A percentile compares a stretch with the other conserved stretches of the same genome.
These are phyloP conservation scores for Monosporascus sp. DNA, from an alignment of 2,329 filamentous ascomycete species.

Conservation along the genomic window DNA sequence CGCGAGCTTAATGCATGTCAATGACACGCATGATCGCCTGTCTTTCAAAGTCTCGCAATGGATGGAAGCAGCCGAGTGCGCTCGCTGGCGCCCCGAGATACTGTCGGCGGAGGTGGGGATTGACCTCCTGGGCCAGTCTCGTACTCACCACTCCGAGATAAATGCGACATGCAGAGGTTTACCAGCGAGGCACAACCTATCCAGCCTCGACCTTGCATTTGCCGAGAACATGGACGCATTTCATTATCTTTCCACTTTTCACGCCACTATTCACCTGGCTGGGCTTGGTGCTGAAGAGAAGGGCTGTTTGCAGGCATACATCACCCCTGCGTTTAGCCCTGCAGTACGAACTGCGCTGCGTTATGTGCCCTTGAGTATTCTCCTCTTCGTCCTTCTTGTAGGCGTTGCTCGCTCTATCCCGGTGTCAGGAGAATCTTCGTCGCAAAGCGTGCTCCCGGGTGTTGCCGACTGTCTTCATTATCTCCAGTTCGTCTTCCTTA, in stretches of 20 bases:
- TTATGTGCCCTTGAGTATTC: constrained; percentile 9
- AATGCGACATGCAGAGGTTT: not conserved
- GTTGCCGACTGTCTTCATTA: constrained; percentile 61
- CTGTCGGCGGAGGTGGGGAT: not conserved
- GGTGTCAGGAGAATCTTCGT: not conserved
- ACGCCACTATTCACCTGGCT: constrained; percentile 5
- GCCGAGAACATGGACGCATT: constrained; percentile 5
- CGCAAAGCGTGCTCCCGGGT: constrained; percentile 10
- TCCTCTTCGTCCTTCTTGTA: constrained; percentile 13
- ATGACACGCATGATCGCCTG: constrained; percentile 2
- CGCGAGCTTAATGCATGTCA: not conserved
- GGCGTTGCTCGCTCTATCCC: constrained; percentile 4
- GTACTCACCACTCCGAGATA: not conserved
- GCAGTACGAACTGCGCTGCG: constrained; percentile 3
- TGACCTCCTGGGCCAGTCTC: not conserved
- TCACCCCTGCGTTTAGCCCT: constrained; percentile 9
- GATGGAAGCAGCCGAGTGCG: constrained; percentile 1
- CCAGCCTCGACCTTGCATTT: constrained; percentile 1
- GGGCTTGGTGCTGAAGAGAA: constrained; percentile 1
- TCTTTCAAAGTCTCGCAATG: not conserved
- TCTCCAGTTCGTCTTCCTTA: constrained; percentile 68
- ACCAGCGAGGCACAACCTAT: not conserved
- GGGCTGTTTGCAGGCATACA: constrained; percentile 10
- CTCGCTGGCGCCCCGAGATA: not conserved
- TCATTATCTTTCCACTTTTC: constrained; percentile 9